A percentile compares a stretch with the other conserved stretches of the same genome.
Conservation (phyloP, 2,329 filamentous ascomycete species). For the Ambrosiella cleistominuta region DNA sequence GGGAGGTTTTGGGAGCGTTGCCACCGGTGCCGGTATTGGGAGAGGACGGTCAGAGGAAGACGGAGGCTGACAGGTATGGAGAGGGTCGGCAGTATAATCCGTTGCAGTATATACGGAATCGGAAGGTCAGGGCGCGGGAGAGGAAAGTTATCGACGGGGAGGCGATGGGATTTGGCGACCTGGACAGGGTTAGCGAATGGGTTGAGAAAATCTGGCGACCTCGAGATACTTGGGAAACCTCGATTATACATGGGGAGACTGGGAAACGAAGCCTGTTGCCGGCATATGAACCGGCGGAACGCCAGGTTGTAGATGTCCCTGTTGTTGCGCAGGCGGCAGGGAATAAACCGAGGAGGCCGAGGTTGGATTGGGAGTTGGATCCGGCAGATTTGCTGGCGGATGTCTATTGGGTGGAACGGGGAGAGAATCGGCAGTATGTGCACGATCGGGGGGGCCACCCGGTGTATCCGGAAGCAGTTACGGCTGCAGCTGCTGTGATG, state of each 20-base stretch:
- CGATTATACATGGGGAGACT: not conserved
- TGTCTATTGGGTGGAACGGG: constrained; percentile 75
- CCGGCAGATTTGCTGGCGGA: constrained; percentile 81
- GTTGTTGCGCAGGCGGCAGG: constrained; percentile 24
- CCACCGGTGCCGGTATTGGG: constrained; percentile 45
- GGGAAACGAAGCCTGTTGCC: constrained; percentile 21
- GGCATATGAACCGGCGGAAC: constrained; percentile 28
- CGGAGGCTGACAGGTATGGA: constrained; percentile 17
- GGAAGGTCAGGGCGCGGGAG: constrained; percentile 67
- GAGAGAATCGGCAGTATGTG: constrained; percentile 60
- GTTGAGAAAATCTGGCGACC: constrained; percentile 43
- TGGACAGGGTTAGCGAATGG: constrained; percentile 56
- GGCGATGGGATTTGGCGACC: constrained; percentile 58
- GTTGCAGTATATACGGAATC: constrained; percentile 78
- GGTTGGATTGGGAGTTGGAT: constrained; percentile 70
- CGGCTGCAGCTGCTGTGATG: not conserved
- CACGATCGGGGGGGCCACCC: constrained; percentile 62
- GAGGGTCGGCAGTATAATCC: constrained; percentile 71
- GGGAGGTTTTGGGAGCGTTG: constrained; percentile 59
- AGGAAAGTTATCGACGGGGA: constrained; percentile 57
- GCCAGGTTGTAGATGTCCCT: constrained; percentile 26
- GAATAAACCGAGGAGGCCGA: constrained; percentile 49
- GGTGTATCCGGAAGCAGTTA: constrained; percentile 35
- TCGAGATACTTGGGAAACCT: not conserved
- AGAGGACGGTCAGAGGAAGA: constrained; percentile 15